These are phyloP conservation scores for Colletotrichum navitas DNA, from an alignment of 2,329 filamentous ascomycete species.

Conservation along the genomic window DNA sequence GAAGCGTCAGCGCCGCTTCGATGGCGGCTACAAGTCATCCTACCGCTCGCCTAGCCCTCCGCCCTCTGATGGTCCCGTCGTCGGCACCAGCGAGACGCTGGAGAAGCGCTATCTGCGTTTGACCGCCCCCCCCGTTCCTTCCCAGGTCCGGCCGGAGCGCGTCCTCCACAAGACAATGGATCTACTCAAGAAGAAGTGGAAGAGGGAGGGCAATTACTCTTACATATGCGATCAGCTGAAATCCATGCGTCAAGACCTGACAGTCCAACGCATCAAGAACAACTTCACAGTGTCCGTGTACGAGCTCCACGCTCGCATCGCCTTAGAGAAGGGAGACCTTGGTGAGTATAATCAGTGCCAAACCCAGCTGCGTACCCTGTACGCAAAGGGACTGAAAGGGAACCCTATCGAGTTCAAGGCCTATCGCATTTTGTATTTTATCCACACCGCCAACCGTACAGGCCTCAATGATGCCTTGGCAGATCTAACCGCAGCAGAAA, in stretches of 20 bases:
- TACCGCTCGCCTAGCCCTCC: slow-evolving; percentile 69
- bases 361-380: slow-evolving; percentile 94
- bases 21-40: slow-evolving; percentile 71
- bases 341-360: slow-evolving; percentile 99
- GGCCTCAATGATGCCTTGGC: slow-evolving; percentile 98
- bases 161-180: slow-evolving; percentile 88
- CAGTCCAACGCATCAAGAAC: slow-evolving; percentile 96
- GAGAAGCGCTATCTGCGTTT: slow-evolving; percentile 97
- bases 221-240: slow-evolving; percentile 99
- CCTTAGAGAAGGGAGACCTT: slow-evolving; percentile 97
- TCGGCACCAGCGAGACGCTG: slow-evolving; percentile 85
- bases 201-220: slow-evolving; percentile 90
- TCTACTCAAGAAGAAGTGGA: slow-evolving; percentile 94
- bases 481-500: slow-evolving; percentile 99
- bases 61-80: slow-evolving; percentile 76
- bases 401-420: slow-evolving; percentile 97
- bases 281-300: slow-evolving; percentile 97
- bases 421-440: slow-evolving; percentile 99
- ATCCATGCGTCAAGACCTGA: slow-evolving; percentile 96
- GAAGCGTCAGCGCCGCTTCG: slow-evolving; percentile 90
- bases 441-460: slow-evolving; percentile 97
- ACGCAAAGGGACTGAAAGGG: slow-evolving; percentile 87
- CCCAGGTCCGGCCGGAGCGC: slow-evolving; percentile 85
- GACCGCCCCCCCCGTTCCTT: slow-evolving; percentile 88
- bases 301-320: slow-evolving; percentile 97